phyloP scores from a whole-genome alignment of 371 early-diverging fungal species.

The Lichtheimia ornata region DNA sequence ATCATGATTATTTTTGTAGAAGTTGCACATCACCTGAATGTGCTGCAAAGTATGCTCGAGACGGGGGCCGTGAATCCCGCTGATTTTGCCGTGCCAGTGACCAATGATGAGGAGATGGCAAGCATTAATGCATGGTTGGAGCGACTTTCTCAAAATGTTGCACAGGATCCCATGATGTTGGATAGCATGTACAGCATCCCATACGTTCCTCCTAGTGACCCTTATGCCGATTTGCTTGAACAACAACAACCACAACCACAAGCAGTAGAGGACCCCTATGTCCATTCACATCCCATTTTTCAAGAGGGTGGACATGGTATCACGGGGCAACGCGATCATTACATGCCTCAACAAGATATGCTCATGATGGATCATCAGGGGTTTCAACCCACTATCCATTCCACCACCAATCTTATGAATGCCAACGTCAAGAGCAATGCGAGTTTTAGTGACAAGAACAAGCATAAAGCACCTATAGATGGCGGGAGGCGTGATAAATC shows the following conservation, averaged over 20 bases:
- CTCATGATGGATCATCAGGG: constrained; percentile 5
- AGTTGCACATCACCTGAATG: constrained; percentile 18
- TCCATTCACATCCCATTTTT: constrained; percentile 14
- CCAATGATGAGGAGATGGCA: constrained; percentile 31
- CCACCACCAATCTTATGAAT: constrained; percentile 29
- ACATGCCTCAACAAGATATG: constrained; percentile 25
- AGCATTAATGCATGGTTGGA: constrained; percentile 41
- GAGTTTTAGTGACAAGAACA: neutral
- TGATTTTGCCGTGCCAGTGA: constrained; percentile 29
- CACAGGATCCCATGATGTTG: constrained; percentile 9
- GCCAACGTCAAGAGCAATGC: neutral
- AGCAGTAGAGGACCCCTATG: constrained; percentile 16
- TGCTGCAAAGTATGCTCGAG: constrained; percentile 17
- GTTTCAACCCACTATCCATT: constrained; percentile 26
- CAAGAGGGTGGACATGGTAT: neutral
- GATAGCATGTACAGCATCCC: neutral
- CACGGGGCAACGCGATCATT: constrained; percentile 35
- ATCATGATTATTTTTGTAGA: constrained; percentile 13
- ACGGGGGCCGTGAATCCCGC: constrained; percentile 20
- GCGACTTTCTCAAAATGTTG: constrained; percentile 12
- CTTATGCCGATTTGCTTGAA: constrained; percentile 3
- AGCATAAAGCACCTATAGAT: constrained; percentile 9
- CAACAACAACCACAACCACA: neutral
- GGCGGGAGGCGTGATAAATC: constrained; percentile 17
- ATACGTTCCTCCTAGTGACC: neutral